Evolutionary conservation across 495 filamentous ascomycete species (phyloP), one percentile per base, ranked within the genome.

Genomic region (Collariella sp.): DNA sequence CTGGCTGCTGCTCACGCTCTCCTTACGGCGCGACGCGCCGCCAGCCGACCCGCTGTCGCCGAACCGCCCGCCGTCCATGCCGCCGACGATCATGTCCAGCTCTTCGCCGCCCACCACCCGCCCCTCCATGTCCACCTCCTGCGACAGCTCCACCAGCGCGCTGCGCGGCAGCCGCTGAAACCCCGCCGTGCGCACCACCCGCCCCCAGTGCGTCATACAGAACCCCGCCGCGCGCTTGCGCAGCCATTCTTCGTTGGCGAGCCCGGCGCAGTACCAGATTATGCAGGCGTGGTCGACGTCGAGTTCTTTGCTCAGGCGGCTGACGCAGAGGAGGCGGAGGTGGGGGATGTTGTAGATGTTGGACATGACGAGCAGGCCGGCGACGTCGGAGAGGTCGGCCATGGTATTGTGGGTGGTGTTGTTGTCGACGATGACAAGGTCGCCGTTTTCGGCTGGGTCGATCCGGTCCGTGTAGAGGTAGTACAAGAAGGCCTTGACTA

Each of bases 401-500:
- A 68, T 67, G n/a, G 79, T 54, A 56, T 81, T 82, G 56, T 81
- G 80, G 18, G 83, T 76, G n/a, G n/a, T n/a, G n/a, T n/a, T n/a
- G n/a, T n/a, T n/a, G n/a, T n/a, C n/a, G n/a, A n/a, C n/a, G n/a
- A n/a, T n/a, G n/a, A n/a, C n/a, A n/a, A n/a, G n/a, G 15, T 48
- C 52, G 15, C 56, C 56, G 12, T 58, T 53, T n/a, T 59, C 59
- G 20, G 51, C 75, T 9, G 78, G 76, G 20, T 84, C 78, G 63
- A 98, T 96, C 58, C 83, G 88, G 68, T 97, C 93, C 3, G 91
- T 95, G 71, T 98, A 98, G 15, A 98, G 79, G 64, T 96, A 98
- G 73, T 90, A 93, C 22, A 97, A 75, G 65, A 98, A 98, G 2
- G 90, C 87, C 54, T 88, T 89, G 50, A 98, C 94, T 5, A 95